These are phyloP conservation scores for Dittrichia graveolens DNA, from an alignment of 129 eudicot species.

Conservation along the genomic window DNA sequence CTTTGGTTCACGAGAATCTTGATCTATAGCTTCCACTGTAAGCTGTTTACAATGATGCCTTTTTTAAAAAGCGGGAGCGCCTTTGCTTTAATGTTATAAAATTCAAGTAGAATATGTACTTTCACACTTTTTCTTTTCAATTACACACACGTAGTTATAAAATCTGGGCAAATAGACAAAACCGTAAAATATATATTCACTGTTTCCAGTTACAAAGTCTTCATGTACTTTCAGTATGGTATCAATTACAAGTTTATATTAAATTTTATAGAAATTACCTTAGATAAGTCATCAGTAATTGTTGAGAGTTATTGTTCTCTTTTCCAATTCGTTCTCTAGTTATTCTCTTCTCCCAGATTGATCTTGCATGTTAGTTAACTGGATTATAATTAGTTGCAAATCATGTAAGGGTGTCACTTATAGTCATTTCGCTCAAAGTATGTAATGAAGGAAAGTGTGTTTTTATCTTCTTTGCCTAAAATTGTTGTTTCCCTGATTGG, in stretches of 20 bases:
- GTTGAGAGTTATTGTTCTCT: neutral
- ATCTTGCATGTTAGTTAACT: too few relatives aligned
- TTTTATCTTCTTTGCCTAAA: too few relatives aligned
- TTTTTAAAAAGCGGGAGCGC: neutral
- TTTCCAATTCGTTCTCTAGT: too few relatives aligned
- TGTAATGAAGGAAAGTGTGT: neutral
- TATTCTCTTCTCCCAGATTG: neutral
- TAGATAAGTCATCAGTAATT: neutral
- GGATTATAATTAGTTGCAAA: too few relatives aligned
- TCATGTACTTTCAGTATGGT: slow-evolving; percentile 10
- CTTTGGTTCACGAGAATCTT: neutral
- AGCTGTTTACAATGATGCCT: neutral
- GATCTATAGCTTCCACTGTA: slow-evolving; percentile 17
- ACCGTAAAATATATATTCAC: too few relatives aligned
- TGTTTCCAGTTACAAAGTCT: neutral
- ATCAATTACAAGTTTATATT: neutral
- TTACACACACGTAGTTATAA: neutral
- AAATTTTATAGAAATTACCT: neutral
- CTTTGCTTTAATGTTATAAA: neutral
- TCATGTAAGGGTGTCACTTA: too few relatives aligned
- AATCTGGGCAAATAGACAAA: too few relatives aligned
- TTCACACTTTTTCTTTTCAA: neutral
- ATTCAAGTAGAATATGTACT: neutral
- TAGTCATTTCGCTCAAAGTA: neutral
- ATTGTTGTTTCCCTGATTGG: neutral